These are phyloP conservation scores for Alternaria triticimaculans DNA, from an alignment of 2,329 filamentous ascomycete genomes.

Conservation along the genomic window DNA sequence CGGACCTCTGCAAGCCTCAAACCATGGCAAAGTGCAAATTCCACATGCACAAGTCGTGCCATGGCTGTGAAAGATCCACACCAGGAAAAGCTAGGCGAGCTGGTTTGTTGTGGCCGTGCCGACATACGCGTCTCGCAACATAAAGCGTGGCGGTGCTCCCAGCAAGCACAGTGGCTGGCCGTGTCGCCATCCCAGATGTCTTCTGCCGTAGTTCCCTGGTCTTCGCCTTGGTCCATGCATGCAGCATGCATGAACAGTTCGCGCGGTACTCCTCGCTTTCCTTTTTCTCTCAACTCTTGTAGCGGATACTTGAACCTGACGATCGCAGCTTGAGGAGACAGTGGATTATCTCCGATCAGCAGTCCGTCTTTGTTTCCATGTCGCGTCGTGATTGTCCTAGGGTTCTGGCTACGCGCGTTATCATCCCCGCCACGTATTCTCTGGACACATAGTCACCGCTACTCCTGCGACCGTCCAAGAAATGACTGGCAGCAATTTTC, in stretches of 20 bases:
- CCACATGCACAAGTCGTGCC: constrained; percentile 6
- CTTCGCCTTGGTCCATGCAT: neutral
- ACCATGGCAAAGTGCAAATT: constrained; percentile 13
- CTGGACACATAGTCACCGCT: constrained; percentile 11
- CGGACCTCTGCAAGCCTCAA: constrained; percentile 18
- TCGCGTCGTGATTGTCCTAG: neutral
- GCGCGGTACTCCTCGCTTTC: neutral
- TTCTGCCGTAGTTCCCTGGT: neutral
- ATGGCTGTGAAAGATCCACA: constrained; percentile 15
- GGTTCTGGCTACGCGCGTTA: neutral
- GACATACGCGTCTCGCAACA: constrained; percentile 1
- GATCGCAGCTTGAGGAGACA: neutral
- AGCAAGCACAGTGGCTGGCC: neutral
- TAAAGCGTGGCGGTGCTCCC: constrained; percentile 1
- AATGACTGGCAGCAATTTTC: neutral
- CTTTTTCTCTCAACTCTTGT: constrained; percentile 1
- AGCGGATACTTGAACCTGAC: neutral
- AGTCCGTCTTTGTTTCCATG: neutral
- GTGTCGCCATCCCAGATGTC: neutral
- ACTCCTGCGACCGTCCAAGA: neutral
- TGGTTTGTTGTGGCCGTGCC: constrained; percentile 6
- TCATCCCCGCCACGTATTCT: constrained; percentile 3
- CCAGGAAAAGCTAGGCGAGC: neutral
- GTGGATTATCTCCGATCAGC: neutral
- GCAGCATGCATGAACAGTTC: neutral